Base-by-base conservation (phyloP, 1,284 basidiomycete genomes). In the Ganoderma multipileum region DNA sequence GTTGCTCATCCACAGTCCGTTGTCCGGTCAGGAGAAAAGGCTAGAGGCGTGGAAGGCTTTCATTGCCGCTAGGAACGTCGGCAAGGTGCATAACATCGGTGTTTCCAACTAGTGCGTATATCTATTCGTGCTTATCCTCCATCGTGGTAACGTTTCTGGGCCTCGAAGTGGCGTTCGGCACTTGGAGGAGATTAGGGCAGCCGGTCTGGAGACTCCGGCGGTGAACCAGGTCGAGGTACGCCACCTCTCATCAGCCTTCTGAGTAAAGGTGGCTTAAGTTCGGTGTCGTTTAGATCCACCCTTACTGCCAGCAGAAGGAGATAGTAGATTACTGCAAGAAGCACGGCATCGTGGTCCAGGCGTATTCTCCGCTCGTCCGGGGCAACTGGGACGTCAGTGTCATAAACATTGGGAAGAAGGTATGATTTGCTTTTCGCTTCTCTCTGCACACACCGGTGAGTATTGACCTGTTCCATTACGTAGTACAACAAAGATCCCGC, bases 201-300 rank as follows among this genome's bases (percentile, higher is more conserved):
- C 88, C 0, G 89, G 90, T 7, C 81, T 85, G 55, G 85, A 88
- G 73, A 79, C 85, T 74, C 95, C 95, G 0, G 83, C 89, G 0
- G 89, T 96, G 60, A 95, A 96, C 79, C 95, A 97, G 77, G 88
- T 96, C 64, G 92, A 96, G 84, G 91, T 88, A 72, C 36, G 66
- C 50, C 28, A 16, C 3, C 2, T 38, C 36, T 11, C 30, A 20
- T 7, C 41, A 23, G 18, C 23, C n/a, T 33, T n/a, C 30, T 2
- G 16, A 18, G 18, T 1, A 2, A 14, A 18, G 5, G 30, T 20
- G 20, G 33, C 16, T 36, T 6, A 39, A 20, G 20, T 20, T 23
- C 2, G 26, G 18, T 28, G 42, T 39, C 8, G 33, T 47, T 3
- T 74, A 94, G 89, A 83, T 96, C 5, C 94, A 96, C 75, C 94